Evolutionary conservation across 2,329 filamentous ascomycete genomes (phyloP).

Genomic region (Aspergillus calidoustus): DNA sequence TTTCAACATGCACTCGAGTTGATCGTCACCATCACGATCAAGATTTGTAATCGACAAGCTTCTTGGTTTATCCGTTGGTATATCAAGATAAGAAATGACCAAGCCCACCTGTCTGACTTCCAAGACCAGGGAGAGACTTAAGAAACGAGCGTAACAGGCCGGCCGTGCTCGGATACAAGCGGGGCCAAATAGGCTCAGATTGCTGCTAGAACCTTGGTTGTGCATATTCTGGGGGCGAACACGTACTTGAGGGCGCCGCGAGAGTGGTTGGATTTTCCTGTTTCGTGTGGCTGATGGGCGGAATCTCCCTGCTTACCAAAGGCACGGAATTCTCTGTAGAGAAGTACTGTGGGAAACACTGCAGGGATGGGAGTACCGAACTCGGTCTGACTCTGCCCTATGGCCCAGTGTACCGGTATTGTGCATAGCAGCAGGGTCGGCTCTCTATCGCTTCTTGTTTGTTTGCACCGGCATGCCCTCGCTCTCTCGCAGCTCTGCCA

Average conservation of each 20-base stretch:
- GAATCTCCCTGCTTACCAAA: neutral
- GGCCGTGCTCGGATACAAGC: too few species aligned
- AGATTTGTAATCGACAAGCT: neutral
- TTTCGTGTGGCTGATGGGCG: neutral
- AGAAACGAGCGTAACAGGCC: too few species aligned
- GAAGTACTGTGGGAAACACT: neutral
- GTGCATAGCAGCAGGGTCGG: neutral
- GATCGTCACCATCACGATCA: neutral
- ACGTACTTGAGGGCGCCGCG: too few species aligned
- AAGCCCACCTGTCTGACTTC: too few species aligned
- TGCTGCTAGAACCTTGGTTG: too few species aligned
- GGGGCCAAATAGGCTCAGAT: too few species aligned
- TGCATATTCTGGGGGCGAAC: too few species aligned
- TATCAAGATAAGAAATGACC: neutral
- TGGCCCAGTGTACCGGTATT: neutral
- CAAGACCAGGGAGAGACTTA: too few species aligned
- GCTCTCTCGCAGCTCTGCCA: slow-evolving; percentile 56
- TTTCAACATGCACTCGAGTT: neutral
- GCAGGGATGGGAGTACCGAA: neutral
- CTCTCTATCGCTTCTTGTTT: slow-evolving; percentile 47
- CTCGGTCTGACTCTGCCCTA: neutral
- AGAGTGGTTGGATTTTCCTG: neutral
- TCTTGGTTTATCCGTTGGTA: neutral
- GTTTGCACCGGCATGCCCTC: slow-evolving; percentile 44
- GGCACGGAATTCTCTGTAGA: neutral